A percentile compares a stretch with the other conserved stretches of the same genome.
Conservation (phyloP, 2,329 filamentous ascomycete species). For the Pseudopyricularia javanii region DNA sequence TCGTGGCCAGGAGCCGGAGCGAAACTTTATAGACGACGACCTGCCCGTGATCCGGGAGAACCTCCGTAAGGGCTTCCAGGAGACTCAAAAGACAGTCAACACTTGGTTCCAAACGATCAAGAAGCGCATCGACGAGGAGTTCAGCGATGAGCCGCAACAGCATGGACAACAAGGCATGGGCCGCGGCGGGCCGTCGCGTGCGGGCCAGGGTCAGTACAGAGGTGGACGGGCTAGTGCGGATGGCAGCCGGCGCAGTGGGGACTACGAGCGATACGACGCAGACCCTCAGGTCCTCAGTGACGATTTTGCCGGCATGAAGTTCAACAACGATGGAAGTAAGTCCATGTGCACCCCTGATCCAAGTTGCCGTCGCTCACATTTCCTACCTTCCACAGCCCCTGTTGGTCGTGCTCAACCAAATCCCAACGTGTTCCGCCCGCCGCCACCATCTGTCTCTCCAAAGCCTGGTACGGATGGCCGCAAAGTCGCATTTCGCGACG, state of each 20-base stretch:
- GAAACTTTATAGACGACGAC: slow-evolving; percentile 92
- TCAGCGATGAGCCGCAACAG: slow-evolving; percentile 48
- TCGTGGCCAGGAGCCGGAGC: slow-evolving; percentile 38
- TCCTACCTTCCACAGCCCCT: slow-evolving; percentile 28
- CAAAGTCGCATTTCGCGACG: slow-evolving; percentile 45
- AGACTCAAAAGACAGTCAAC: slow-evolving; percentile 89
- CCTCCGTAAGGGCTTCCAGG: slow-evolving; percentile 83
- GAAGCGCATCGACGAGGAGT: slow-evolving; percentile 87
- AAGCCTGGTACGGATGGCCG: slow-evolving; percentile 31
- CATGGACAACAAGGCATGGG: slow-evolving; percentile 6
- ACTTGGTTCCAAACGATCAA: slow-evolving; percentile 83
- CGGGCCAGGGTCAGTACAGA: slow-evolving; percentile 17
- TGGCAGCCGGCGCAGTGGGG: slow-evolving; percentile 59
- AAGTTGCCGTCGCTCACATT: not conserved
- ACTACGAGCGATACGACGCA: slow-evolving; percentile 87
- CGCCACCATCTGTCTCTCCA: slow-evolving; percentile 38
- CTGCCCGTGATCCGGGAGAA: slow-evolving; percentile 88
- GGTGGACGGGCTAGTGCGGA: slow-evolving; percentile 44
- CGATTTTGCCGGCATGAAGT: slow-evolving; percentile 66
- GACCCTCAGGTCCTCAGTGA: slow-evolving; percentile 84
- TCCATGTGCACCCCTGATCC: slow-evolving; percentile 4
- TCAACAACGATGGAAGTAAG: slow-evolving; percentile 51
- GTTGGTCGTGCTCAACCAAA: slow-evolving; percentile 56
- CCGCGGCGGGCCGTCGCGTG: slow-evolving; percentile 12
- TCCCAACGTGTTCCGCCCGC: slow-evolving; percentile 67